These are phyloP conservation scores for Phialophora macrospora DNA, from an alignment of 2,329 filamentous ascomycete genomes.

Conservation along the genomic window DNA sequence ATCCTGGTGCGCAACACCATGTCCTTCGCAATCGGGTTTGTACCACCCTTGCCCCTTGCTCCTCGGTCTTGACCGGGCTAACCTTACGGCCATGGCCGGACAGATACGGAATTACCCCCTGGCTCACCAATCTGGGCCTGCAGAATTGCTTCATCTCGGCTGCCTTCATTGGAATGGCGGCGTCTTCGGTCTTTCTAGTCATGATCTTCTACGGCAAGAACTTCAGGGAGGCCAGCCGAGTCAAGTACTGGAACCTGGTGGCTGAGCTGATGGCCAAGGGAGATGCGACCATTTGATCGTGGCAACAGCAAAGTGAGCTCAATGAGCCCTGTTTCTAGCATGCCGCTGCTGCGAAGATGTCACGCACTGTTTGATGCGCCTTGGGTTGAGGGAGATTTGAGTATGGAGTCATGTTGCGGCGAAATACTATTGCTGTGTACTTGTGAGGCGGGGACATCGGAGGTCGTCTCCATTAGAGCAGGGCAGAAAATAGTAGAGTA, in stretches of 20 bases:
- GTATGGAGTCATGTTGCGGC: neutral
- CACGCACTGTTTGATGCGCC: neutral
- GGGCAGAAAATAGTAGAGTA: neutral
- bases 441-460: neutral
- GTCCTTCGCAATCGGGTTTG: conserved; percentile 52
- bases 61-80: neutral
- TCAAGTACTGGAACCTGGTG: conserved; percentile 48
- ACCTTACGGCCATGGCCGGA: neutral
- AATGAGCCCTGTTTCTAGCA: neutral
- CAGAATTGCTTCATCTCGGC: conserved; percentile 50
- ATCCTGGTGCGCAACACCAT: conserved; percentile 58
- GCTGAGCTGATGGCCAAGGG: conserved; percentile 28
- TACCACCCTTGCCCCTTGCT: neutral
- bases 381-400: neutral
- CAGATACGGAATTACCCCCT: conserved; percentile 55
- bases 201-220: conserved; percentile 50
- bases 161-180: conserved; percentile 47
- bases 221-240: conserved; percentile 44
- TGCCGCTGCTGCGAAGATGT: neutral
- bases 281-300: neutral
- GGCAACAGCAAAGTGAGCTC: neutral
- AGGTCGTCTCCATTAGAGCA: neutral
- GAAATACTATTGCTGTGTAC: neutral
- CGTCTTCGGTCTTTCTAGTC: conserved; percentile 46
- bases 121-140: conserved; percentile 47